Evolutionary conservation across 306 rosid genomes (phyloP).

Genomic region (Cicer yamashitae): DNA sequence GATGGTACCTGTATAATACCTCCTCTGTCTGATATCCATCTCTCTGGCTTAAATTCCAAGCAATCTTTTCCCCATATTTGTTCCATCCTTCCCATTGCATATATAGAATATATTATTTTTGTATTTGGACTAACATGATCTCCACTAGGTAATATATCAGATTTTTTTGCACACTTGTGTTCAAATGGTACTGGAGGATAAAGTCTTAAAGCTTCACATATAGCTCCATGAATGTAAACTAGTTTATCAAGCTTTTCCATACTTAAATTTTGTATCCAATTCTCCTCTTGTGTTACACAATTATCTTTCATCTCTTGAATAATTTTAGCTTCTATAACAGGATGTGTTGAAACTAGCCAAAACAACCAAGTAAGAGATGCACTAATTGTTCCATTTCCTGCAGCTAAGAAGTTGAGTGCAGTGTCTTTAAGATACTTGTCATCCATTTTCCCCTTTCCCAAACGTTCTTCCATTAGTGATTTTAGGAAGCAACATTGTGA

Average conservation of each 20-base stretch:
- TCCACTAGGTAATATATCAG: conserved; percentile 38
- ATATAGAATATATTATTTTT: background rate
- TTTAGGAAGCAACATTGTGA: background rate
- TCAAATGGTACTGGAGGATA: conserved; percentile 3
- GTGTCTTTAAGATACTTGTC: conserved; percentile 22
- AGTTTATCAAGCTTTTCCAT: background rate
- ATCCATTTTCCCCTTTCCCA: background rate
- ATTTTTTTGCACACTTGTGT: background rate
- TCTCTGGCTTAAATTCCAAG: conserved; percentile 29
- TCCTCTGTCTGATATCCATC: conserved; percentile 36
- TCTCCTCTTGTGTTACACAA: background rate
- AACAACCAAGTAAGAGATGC: conserved; percentile 26
- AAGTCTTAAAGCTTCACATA: conserved; percentile 39
- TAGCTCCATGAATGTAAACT: conserved; percentile 38
- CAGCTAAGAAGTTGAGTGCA: background rate
- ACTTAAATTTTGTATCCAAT: background rate
- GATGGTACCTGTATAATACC: background rate
- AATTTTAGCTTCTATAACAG: conserved; percentile 20
- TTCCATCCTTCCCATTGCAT: conserved; percentile 39
- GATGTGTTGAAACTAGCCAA: conserved; percentile 36
- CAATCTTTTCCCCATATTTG: conserved; percentile 35
- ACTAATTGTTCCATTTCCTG: conserved; percentile 20
- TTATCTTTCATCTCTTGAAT: conserved; percentile 32
- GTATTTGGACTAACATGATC: conserved; percentile 17
- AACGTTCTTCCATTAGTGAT: background rate